phyloP scores from a whole-genome alignment of 148 eudicot species.

The Vaccinium macrocarpon region DNA sequence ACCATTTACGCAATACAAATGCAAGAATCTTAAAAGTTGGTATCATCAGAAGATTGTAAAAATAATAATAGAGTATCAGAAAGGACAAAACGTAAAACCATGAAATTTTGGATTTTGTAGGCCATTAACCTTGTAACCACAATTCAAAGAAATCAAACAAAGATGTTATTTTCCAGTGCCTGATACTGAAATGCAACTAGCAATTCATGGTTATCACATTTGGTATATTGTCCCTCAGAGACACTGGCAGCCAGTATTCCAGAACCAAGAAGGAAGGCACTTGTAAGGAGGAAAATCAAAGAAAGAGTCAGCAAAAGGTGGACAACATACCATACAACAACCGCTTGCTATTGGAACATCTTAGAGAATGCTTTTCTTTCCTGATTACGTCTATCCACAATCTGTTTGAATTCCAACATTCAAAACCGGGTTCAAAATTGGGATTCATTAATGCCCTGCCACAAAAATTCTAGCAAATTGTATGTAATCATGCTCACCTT shows the following conservation, averaged over 20 bases:
- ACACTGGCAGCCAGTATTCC: conserved; percentile 5
- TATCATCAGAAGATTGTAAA: neutral
- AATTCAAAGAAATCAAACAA: neutral
- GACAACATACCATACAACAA: conserved; percentile 15
- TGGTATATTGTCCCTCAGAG: neutral
- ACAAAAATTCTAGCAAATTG: neutral
- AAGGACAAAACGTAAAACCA: neutral
- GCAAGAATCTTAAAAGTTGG: neutral
- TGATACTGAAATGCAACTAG: neutral
- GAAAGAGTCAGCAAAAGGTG: neutral
- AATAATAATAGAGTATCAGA: neutral
- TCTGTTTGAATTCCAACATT: conserved; percentile 34
- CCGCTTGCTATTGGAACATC: conserved; percentile 41
- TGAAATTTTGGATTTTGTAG: neutral
- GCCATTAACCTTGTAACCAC: neutral
- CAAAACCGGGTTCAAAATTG: conserved; percentile 4
- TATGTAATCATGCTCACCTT: conserved; percentile 37
- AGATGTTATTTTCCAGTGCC: neutral
- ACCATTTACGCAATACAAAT: neutral
- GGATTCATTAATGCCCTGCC: neutral
- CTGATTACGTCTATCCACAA: conserved; percentile 57
- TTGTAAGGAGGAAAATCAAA: neutral
- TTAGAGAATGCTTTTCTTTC: conserved; percentile 60
- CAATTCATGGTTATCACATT: neutral
- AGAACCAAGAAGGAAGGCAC: neutral